Evolutionary conservation across 306 rosid genomes (phyloP).

Genomic region (Malus fusca): DNA sequence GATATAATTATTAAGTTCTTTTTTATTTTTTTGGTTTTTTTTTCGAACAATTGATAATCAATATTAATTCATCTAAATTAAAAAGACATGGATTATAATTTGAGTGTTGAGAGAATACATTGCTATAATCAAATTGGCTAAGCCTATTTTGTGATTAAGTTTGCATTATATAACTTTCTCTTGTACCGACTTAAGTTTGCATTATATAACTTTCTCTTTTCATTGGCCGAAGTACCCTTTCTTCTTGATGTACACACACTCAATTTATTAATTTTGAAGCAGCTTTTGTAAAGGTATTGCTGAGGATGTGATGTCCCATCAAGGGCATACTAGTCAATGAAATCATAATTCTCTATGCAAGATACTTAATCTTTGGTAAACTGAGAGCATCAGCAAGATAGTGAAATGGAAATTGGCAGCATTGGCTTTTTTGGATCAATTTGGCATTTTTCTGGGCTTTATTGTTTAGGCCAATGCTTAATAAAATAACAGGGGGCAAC

Average conservation of each 20-base stretch:
- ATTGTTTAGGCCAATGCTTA: neutral
- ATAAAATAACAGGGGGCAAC: no score
- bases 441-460: slow-evolving; percentile 21
- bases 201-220: neutral
- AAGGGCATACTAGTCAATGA: slow-evolving; percentile 62
- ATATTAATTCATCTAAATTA: neutral
- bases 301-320: slow-evolving; percentile 85
- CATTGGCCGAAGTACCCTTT: slow-evolving; percentile 46
- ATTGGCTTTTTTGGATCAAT: slow-evolving; percentile 35
- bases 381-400: slow-evolving; percentile 49
- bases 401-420: slow-evolving; percentile 18
- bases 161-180: neutral
- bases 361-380: slow-evolving; percentile 67
- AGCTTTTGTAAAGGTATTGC: slow-evolving; percentile 80
- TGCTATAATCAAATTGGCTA: neutral
- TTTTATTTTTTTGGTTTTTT: no score
- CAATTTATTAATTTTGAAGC: slow-evolving; percentile 50
- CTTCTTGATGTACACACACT: slow-evolving; percentile 15
- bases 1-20: neutral
- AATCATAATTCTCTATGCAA: slow-evolving; percentile 39
- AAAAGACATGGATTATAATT: neutral
- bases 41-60: neutral
- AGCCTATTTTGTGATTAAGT: neutral
- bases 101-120: neutral
- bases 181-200: no score